Evolutionary conservation across 2,329 filamentous ascomycete genomes (phyloP).

Genomic region (Trichoderma afroharzianum): DNA sequence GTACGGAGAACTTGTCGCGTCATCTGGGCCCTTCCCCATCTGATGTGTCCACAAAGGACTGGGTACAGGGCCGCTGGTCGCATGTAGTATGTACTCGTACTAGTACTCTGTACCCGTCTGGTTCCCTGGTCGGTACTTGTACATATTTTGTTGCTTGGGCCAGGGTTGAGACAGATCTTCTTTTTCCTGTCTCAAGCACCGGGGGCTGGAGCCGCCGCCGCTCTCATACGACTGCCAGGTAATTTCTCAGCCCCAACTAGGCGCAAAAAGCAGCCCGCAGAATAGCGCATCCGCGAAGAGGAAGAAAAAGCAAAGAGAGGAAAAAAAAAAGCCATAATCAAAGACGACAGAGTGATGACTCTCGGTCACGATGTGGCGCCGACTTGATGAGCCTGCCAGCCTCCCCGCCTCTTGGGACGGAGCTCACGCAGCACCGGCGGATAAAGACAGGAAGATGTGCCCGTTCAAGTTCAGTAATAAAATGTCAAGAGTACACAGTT

Average conservation of each 20-base stretch:
- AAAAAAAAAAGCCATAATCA: neutral
- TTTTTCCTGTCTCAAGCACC: neutral
- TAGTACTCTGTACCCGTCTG: neutral
- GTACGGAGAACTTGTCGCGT: conserved; percentile 16
- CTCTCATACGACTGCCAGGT: neutral
- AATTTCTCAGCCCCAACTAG: conserved; percentile 2
- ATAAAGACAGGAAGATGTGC: neutral
- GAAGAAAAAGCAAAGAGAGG: neutral
- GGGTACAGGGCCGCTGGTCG: neutral
- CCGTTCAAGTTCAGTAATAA: neutral
- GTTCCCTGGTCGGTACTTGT: neutral
- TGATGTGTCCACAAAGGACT: conserved; percentile 5
- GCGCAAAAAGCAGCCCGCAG: conserved; percentile 22
- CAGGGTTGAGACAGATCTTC: conserved; percentile 10
- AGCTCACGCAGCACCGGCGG: conserved; percentile 1
- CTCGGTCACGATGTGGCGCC: neutral
- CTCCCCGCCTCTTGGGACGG: neutral
- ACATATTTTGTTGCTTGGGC: neutral
- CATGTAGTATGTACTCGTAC: neutral
- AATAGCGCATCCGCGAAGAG: conserved; percentile 3
- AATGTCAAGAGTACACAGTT: neutral
- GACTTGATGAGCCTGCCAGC: neutral
- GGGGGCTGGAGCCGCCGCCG: neutral
- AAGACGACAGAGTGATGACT: neutral
- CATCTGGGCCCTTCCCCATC: conserved; percentile 12